Base-by-base conservation (phyloP, 208 protist genomes). In the Angomonas deanei region DNA sequence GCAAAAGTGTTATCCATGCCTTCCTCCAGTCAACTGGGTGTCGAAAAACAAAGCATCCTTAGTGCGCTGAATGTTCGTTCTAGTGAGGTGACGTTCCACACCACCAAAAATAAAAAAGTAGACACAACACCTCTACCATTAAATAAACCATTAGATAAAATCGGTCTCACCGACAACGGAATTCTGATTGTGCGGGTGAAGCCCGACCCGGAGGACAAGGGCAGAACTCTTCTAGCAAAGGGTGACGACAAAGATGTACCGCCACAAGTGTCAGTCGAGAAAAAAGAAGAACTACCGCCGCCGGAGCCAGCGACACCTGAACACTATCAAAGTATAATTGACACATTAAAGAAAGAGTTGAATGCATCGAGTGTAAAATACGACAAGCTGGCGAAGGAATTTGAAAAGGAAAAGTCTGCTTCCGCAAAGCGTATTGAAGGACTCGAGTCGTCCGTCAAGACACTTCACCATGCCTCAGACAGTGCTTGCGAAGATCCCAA, bases 101-200 rank as follows among this genome's bases (percentile, higher is more conserved):
- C 63, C 1, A 70, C 61, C 0, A 33, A 46, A 10, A 48, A 73
- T 17, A 73, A 66, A 13, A 60, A 62, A 11, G 58, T 80, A 23
- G 68, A 73, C 38, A 74, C 68, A 1, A 42, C 60, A 1, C 50
- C 74, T 0, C 55, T 78, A 38, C 26, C 64, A 3, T 67, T 39
- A 1, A 66, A 71, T 4, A 28, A 55, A 24, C 60, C 66, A 0
- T 64, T 76, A 3, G 28, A 19, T 0, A 49, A 59, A 0, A 50
- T 78, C 3, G 66, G 70, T 11, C 42, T 75, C n/a, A 26, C 33
- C 8, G 62, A 66, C 2, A 64, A 78, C 57, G 58, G 49, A 10
- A 79, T 74, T 34, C 54, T 78, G 28, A 68, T 82, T 17, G 23
- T 79, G 23, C 70, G 73, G 1, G 19, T n/a, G n/a, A 60, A 60